Conservation (phyloP, 345 rosid genomes). For the Acer yangbiense region DNA sequence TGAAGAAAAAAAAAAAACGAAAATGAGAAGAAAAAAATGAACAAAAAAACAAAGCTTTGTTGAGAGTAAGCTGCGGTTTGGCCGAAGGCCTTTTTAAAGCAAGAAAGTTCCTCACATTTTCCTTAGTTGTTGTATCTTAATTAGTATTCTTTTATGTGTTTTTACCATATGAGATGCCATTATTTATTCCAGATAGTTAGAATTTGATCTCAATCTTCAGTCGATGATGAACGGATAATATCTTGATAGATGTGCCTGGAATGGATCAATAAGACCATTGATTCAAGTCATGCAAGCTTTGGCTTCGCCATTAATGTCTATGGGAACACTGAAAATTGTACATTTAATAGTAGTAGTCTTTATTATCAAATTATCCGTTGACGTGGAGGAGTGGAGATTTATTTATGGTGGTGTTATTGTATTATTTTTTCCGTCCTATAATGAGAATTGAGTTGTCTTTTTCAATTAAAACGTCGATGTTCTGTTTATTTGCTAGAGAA, state of each 20-base stretch:
- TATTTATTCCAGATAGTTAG: not conserved
- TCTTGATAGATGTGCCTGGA: not conserved
- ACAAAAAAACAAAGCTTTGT: not conserved
- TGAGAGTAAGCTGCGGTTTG: slow-evolving; percentile 25
- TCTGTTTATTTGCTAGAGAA: not conserved
- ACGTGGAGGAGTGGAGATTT: too few species aligned
- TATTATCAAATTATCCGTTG: too few species aligned
- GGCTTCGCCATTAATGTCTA: too few species aligned
- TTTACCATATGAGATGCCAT: not conserved
- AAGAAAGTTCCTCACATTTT: slow-evolving; percentile 17
- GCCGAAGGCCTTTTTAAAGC: slow-evolving; percentile 47
- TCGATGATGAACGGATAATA: too few species aligned
- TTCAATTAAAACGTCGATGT: not conserved
- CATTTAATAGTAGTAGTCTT: too few species aligned
- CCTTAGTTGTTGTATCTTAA: not conserved
- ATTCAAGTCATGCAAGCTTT: too few species aligned
- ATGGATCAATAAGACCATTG: not conserved
- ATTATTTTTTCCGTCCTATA: too few species aligned
- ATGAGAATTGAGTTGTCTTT: not conserved
- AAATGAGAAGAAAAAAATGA: not conserved
- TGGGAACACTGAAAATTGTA: not conserved
- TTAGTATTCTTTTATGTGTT: not conserved
- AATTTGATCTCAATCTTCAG: not conserved
- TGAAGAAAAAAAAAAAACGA: slow-evolving; percentile 11
- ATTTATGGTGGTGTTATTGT: too few species aligned